Percentiles rank a stretch among this genome's conserved stretches.
Evolutionary conservation across 176 grass and related monocot genomes (phyloP).

Genomic region (Aegilops umbellulata): DNA sequence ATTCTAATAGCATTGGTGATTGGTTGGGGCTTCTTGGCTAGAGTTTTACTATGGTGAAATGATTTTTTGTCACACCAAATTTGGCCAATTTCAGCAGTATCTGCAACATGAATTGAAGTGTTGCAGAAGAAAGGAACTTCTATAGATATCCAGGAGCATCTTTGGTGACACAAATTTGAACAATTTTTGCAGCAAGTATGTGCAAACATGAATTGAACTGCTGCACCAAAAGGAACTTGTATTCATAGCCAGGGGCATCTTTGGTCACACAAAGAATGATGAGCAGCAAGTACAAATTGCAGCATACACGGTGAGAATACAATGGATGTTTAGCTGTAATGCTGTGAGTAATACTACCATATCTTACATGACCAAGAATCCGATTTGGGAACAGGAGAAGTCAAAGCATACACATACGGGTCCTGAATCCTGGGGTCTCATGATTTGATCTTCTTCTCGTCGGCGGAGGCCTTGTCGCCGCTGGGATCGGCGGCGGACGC

Average conservation of each 20-base stretch:
- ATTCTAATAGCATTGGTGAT: conserved; percentile 51
- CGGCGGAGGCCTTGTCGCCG: conserved; percentile 24
- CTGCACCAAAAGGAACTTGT: background rate
- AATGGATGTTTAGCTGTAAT: conserved; percentile 4
- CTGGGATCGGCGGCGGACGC: conserved; percentile 4
- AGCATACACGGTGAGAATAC: background rate
- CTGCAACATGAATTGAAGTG: background rate
- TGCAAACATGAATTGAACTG: background rate
- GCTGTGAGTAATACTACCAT: background rate
- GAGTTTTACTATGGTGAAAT: background rate
- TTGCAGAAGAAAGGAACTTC: background rate
- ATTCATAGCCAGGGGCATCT: background rate
- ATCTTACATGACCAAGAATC: background rate
- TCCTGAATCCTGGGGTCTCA: conserved; percentile 5
- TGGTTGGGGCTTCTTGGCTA: conserved; percentile 29
- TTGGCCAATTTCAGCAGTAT: background rate
- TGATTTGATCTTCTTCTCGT: conserved; percentile 5
- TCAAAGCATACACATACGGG: background rate
- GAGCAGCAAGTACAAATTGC: background rate
- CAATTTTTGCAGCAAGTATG: background rate
- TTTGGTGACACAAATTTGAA: background rate
- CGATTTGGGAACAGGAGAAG: background rate
- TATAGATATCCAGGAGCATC: background rate
- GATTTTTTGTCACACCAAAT: background rate
- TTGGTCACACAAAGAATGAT: conserved; percentile 4